Evolutionary conservation across 164 flowering plant species (phyloP).

Genomic region (Magnolia sinica): DNA sequence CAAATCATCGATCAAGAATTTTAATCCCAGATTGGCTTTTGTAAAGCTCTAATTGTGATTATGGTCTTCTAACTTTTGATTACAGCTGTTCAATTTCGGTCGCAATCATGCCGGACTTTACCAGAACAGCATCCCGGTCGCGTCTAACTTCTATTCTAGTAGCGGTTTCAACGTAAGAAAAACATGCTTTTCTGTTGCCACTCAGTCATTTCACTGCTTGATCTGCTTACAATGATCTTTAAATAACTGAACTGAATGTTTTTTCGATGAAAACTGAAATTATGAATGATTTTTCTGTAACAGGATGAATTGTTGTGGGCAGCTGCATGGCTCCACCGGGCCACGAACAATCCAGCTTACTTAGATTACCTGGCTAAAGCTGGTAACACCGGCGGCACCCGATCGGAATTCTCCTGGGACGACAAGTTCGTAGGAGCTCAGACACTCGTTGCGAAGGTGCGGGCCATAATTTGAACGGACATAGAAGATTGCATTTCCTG

Average conservation of each 20-base stretch:
- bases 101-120: slow-evolving; percentile 75
- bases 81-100: slow-evolving; percentile 55
- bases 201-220: neutral
- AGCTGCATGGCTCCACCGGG: slow-evolving; percentile 55
- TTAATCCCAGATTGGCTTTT: no score
- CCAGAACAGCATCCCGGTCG: slow-evolving; percentile 65
- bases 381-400: slow-evolving; percentile 21
- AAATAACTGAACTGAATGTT: neutral
- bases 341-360: slow-evolving; percentile 31
- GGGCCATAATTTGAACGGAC: slow-evolving; percentile 37
- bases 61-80: neutral
- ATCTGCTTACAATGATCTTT: neutral
- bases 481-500: no score
- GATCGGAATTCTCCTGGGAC: slow-evolving; percentile 50
- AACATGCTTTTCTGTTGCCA: neutral
- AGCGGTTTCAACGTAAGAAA: slow-evolving; percentile 63
- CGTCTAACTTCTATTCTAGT: slow-evolving; percentile 61
- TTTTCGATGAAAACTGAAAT: neutral
- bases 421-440: slow-evolving; percentile 55
- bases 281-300: slow-evolving; percentile 16
- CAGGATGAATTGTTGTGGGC: slow-evolving; percentile 97
- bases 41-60: no score
- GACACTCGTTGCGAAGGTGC: slow-evolving; percentile 47
- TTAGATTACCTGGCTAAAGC: slow-evolving; percentile 16
- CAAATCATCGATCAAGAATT: no score